Conservation (phyloP, 805 yeast species). For the Deakozyma indianensis region DNA sequence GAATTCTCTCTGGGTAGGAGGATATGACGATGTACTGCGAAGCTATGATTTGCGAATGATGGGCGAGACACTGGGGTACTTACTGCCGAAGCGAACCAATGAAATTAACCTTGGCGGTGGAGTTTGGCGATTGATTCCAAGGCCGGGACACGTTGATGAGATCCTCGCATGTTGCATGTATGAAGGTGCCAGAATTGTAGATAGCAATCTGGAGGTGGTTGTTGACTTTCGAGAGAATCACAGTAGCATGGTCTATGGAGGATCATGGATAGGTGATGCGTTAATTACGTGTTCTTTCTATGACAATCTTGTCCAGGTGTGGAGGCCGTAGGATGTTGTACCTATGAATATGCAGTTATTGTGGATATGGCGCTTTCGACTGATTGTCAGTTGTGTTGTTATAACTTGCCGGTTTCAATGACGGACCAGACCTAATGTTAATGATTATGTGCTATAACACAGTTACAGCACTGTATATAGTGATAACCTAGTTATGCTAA, state of each 20-base stretch:
- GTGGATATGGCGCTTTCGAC: too few relatives aligned
- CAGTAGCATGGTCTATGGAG: slow-evolving; percentile 91
- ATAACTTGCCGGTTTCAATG: too few relatives aligned
- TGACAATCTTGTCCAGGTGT: slow-evolving; percentile 66
- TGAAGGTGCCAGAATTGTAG: slow-evolving; percentile 71
- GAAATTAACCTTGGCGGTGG: slow-evolving; percentile 69
- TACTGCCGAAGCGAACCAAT: slow-evolving; percentile 32
- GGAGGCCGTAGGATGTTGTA: slow-evolving; percentile 35
- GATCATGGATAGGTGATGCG: slow-evolving; percentile 56
- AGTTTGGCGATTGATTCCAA: slow-evolving; percentile 81
- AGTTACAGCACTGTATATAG: too few relatives aligned
- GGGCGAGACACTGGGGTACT: slow-evolving; percentile 29
- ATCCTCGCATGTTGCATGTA: slow-evolving; percentile 87
- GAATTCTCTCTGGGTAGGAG: slow-evolving; percentile 62
- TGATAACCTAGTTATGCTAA: too few relatives aligned
- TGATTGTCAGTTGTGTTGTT: too few relatives aligned
- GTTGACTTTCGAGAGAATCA: slow-evolving; percentile 27
- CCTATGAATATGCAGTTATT: too few relatives aligned
- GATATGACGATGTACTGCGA: slow-evolving; percentile 74
- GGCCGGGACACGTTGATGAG: slow-evolving; percentile 28
- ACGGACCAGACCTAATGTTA: too few relatives aligned
- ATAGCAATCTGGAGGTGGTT: slow-evolving; percentile 10
- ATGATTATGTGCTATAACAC: too few relatives aligned
- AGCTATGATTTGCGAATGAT: slow-evolving; percentile 51
- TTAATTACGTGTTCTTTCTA: slow-evolving; percentile 85